These are phyloP conservation scores for Cronartium quercuum DNA, from an alignment of 1,284 basidiomycete species.

Conservation along the genomic window DNA sequence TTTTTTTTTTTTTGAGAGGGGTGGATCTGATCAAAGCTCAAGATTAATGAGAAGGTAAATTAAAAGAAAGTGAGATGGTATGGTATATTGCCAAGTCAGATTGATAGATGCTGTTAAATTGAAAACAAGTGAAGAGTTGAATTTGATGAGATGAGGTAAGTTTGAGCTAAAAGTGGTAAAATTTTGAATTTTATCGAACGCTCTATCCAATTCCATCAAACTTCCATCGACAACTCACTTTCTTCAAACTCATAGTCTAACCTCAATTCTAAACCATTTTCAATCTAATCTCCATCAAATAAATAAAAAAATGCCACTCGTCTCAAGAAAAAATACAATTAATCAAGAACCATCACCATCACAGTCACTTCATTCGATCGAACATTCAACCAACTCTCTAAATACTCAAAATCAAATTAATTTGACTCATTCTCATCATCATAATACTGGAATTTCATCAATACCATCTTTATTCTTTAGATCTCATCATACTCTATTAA, in stretches of 20 bases:
- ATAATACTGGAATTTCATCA: not conserved
- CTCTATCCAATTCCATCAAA: too few species aligned
- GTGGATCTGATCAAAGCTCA: too few species aligned
- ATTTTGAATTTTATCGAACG: too few species aligned
- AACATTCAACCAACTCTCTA: not conserved
- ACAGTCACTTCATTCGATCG: not conserved
- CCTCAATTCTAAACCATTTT: too few species aligned
- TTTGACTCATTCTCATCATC: not conserved
- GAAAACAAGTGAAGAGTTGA: not conserved
- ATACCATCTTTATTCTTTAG: not conserved
- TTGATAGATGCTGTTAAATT: not conserved
- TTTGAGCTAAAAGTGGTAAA: too few species aligned
- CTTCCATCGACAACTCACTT: too few species aligned
- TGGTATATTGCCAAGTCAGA: not conserved
- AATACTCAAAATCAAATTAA: not conserved
- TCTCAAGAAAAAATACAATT: not conserved
- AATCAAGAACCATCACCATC: not conserved
- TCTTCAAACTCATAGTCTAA: too few species aligned
- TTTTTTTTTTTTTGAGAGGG: too few species aligned
- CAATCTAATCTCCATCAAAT: too few species aligned
- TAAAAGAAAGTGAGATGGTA: too few species aligned
- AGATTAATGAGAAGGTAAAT: too few species aligned
- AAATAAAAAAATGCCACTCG: too few species aligned
- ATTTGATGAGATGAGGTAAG: not conserved
- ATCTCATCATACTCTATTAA: not conserved